Percentiles rank a stretch among this genome's conserved stretches.
Conservation (phyloP, 139 green algal genomes). For the Chlamydomonas incerta region DNA sequence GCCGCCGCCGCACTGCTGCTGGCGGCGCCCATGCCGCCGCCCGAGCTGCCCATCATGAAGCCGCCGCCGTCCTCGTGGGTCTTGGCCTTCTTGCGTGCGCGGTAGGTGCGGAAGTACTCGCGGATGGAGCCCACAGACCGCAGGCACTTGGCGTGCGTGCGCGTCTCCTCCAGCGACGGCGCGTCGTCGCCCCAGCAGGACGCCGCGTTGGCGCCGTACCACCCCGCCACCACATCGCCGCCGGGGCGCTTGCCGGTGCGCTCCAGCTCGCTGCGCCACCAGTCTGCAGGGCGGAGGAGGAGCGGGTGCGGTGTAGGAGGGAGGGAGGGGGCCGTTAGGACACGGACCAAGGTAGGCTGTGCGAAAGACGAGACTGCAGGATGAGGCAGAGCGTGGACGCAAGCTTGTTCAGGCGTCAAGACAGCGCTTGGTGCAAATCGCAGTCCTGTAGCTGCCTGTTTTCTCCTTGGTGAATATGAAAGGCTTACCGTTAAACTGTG, state of each 20-base stretch:
- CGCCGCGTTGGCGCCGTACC: slow-evolving; percentile 1
- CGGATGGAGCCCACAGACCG: slow-evolving; percentile 29
- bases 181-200: not conserved
- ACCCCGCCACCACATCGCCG: not conserved
- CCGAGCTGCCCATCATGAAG: no score
- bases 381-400: not conserved
- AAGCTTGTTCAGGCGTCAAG: no score
- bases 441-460: no score
- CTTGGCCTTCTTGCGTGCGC: slow-evolving; percentile 11
- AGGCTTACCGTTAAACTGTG: slow-evolving; percentile 21
- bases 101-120: slow-evolving; percentile 38
- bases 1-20: not conserved
- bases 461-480: no score
- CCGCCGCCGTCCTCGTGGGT: no score
- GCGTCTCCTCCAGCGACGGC: slow-evolving; percentile 36
- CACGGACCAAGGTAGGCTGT: not conserved
- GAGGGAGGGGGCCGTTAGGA: no score
- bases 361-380: not conserved
- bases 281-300: not conserved
- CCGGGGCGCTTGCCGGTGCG: slow-evolving; percentile 26
- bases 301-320: not conserved
- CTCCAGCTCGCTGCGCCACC: slow-evolving; percentile 33
- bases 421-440: no score
- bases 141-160: slow-evolving; percentile 47
- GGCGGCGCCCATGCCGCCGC: not conserved